phyloP scores from a whole-genome alignment of 371 early-diverging fungal species.

The Haplosporangium sp. region DNA sequence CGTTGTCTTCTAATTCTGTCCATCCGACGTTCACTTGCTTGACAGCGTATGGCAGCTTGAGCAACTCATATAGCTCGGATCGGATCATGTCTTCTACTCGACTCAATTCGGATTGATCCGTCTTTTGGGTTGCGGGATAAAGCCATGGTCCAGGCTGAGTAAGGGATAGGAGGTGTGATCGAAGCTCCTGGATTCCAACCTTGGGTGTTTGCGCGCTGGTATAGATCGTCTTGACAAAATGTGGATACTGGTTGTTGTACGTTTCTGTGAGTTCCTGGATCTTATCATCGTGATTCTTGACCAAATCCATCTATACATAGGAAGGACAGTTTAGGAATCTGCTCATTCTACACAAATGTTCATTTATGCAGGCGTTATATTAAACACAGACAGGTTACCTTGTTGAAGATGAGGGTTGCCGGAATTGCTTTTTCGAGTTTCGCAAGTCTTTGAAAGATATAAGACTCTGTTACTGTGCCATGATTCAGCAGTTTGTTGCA shows the following conservation, averaged over 20 bases:
- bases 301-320: constrained; percentile 62
- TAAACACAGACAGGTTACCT: constrained; percentile 56
- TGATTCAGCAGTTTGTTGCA: constrained; percentile 63
- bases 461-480: constrained; percentile 62
- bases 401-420: constrained; percentile 77
- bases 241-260: constrained; percentile 45
- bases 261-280: constrained; percentile 54
- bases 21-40: constrained; percentile 76
- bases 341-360: too few relatives aligned
- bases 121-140: constrained; percentile 67
- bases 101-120: constrained; percentile 73
- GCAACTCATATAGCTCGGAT: constrained; percentile 71
- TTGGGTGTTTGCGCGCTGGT: constrained; percentile 39
- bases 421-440: constrained; percentile 58
- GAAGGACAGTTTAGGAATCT: too few relatives aligned
- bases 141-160: constrained; percentile 69
- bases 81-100: constrained; percentile 81
- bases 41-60: constrained; percentile 77
- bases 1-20: constrained; percentile 63
- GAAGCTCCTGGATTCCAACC: constrained; percentile 55
- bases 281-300: constrained; percentile 57
- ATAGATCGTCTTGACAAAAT: constrained; percentile 48
- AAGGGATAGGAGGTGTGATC: constrained; percentile 56
- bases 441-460: constrained; percentile 65
- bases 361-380: not conserved